Percentiles rank a stretch among this genome's conserved stretches.
phyloP scores from a whole-genome alignment of 2,329 filamentous ascomycete species.

The Pseudogymnoascus sp. region DNA sequence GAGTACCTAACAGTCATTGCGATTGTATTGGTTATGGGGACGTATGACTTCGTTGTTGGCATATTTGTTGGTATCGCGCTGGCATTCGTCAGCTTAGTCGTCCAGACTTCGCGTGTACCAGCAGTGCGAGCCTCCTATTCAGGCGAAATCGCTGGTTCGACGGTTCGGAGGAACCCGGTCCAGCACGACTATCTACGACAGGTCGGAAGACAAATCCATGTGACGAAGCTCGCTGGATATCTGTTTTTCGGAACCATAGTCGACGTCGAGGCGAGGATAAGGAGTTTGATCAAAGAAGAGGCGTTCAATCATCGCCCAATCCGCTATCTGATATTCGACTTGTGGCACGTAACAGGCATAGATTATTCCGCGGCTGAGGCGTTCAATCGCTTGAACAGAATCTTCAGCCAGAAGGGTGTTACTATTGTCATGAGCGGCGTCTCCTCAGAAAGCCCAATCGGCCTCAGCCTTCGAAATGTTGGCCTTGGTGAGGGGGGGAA shows the following conservation, averaged over 20 bases:
- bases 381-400: slow-evolving; percentile 83
- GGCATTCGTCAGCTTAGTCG: slow-evolving; percentile 82
- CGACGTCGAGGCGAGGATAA: slow-evolving; percentile 82
- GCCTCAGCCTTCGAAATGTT: slow-evolving; percentile 71
- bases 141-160: slow-evolving; percentile 82
- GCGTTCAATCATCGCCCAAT: slow-evolving; percentile 72
- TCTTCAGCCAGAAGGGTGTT: slow-evolving; percentile 70
- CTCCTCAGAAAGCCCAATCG: slow-evolving; percentile 65
- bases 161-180: slow-evolving; percentile 80
- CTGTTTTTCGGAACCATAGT: slow-evolving; percentile 99
- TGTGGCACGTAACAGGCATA: slow-evolving; percentile 81
- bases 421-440: slow-evolving; percentile 78
- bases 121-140: slow-evolving; percentile 87
- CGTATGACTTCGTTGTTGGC: slow-evolving; percentile 91
- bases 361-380: slow-evolving; percentile 96
- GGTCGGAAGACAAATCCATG: slow-evolving; percentile 78
- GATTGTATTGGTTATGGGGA: slow-evolving; percentile 92
- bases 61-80: slow-evolving; percentile 87
- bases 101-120: slow-evolving; percentile 83
- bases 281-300: slow-evolving; percentile 73
- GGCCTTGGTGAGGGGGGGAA: slow-evolving; percentile 68
- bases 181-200: slow-evolving; percentile 81
- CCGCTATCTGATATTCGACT: slow-evolving; percentile 80
- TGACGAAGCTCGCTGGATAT: slow-evolving; percentile 87
- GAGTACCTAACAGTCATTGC: slow-evolving; percentile 86